phyloP scores from a whole-genome alignment of 2,329 filamentous ascomycete genomes.

The Chaetothyriales sp. region DNA sequence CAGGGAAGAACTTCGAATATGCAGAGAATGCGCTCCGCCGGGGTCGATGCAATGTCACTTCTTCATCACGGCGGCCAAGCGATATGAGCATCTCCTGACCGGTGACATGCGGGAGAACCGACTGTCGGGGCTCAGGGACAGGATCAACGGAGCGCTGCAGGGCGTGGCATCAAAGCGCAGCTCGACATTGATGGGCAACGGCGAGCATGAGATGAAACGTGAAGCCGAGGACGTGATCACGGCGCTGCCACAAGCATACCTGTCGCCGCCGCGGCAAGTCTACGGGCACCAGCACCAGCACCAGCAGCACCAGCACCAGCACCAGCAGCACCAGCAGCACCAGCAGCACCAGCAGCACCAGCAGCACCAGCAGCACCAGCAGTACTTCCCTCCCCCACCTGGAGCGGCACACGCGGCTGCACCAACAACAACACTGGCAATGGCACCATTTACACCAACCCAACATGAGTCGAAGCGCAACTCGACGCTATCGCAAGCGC shows the following conservation, averaged over 20 bases:
- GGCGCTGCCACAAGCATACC: conserved; percentile 51
- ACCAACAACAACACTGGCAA: conserved; percentile 1
- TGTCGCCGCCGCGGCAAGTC: conserved; percentile 15
- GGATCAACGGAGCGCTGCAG: conserved; percentile 74
- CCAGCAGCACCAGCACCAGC: not conserved
- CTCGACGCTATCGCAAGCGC: conserved; percentile 11
- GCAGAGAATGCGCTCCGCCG: conserved; percentile 73
- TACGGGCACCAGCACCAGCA: conserved; percentile 1
- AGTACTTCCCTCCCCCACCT: conserved; percentile 12
- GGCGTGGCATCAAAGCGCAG: conserved; percentile 77
- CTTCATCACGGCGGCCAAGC: conserved; percentile 71
- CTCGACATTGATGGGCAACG: conserved; percentile 66
- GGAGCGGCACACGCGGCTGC: conserved; percentile 1
- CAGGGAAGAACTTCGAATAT: conserved; percentile 83
- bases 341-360: not conserved
- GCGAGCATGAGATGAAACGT: conserved; percentile 63
- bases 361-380: conserved; percentile 1
- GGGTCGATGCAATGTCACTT: conserved; percentile 88
- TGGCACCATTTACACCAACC: not conserved
- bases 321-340: conserved; percentile 3
- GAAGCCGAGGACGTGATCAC: conserved; percentile 60
- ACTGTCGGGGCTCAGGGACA: conserved; percentile 56
- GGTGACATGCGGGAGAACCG: conserved; percentile 33
- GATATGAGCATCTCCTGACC: conserved; percentile 24
- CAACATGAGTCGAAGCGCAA: conserved; percentile 2